These are phyloP conservation scores for Mangifera indica DNA, from an alignment of 345 rosid genomes.

Conservation along the genomic window DNA sequence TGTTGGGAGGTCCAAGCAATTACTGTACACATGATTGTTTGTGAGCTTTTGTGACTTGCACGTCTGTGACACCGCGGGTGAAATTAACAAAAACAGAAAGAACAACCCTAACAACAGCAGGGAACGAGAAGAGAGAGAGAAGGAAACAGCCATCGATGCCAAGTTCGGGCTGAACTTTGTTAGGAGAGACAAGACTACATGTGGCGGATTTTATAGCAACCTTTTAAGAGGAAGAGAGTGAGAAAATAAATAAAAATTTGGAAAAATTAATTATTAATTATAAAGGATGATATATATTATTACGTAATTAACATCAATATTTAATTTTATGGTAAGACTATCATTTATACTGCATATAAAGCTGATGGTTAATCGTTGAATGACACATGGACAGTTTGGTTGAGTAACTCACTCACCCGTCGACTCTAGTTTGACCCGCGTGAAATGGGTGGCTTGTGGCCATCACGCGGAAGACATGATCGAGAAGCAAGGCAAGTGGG, in stretches of 20 bases:
- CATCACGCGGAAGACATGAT: background rate
- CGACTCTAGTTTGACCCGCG: background rate
- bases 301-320: too few species aligned
- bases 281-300: too few species aligned
- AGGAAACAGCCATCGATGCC: conserved; percentile 17
- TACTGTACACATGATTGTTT: conserved; percentile 38
- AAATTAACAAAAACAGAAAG: conserved; percentile 28
- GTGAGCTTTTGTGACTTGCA: conserved; percentile 57
- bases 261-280: too few species aligned
- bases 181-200: too few species aligned
- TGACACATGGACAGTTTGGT: background rate
- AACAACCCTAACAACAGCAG: conserved; percentile 13
- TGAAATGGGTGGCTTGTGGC: conserved; percentile 5
- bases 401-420: background rate
- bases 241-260: background rate
- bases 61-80: conserved; percentile 48
- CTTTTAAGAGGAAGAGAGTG: background rate
- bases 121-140: background rate
- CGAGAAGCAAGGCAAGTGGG: background rate
- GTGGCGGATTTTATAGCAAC: conserved; percentile 23
- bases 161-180: background rate
- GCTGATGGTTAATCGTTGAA: background rate
- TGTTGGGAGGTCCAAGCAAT: conserved; percentile 68
- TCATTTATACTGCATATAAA: too few species aligned
- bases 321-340: too few species aligned